Evolutionary conservation across 805 yeast species (phyloP), one percentile per base, ranked within the genome.

Genomic region (Wickerhamiella lipophila): DNA sequence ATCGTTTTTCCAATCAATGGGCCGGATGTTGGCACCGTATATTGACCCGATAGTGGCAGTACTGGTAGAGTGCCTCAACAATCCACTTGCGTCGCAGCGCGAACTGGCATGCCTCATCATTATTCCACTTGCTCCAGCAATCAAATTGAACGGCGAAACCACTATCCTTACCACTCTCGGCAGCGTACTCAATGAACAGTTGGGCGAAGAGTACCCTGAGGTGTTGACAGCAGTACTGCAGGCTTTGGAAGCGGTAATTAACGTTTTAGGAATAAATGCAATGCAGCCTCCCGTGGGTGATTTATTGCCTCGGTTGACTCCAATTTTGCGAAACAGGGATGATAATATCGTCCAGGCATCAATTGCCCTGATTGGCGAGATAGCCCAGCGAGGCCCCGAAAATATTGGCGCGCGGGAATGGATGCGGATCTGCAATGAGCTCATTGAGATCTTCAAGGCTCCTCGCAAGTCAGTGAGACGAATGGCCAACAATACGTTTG

Each of bases 201-300:
- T 92, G 8, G 98, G 98, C 16, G 99, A 92, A 60, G 89, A 82
- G 5, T 86, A 79, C 55, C 98, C 98, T 0, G 95, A 87, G 47
- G 96, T 87, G 2, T 68, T 92, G 42, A 96, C 95, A 0, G 83
- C 96, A 0, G 74, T 89, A 2, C 66, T 92, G 13, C 74, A 75
- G 15, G 95, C 95, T 0, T 64, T 89, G 56, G 67, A 77, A 11
- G 79, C 88, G 35, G 74, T 85, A 16, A 65, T 71, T 1, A 75
- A 73, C 16, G 71, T 81, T 40, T 11, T 40, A 6, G 83, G 82
- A 7, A 68, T 79, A 12, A 71, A 74, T 0, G 65, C 72, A 2
- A 66, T 86, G 62, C 79, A 81, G 57, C 97, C 97, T 1, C 86
- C 95, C 0, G 72, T 85, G 3, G 73, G 80, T 32, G 94, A 86